Conservation (phyloP, 768 basidiomycete species). For the Kwoniella dejecticola region DNA sequence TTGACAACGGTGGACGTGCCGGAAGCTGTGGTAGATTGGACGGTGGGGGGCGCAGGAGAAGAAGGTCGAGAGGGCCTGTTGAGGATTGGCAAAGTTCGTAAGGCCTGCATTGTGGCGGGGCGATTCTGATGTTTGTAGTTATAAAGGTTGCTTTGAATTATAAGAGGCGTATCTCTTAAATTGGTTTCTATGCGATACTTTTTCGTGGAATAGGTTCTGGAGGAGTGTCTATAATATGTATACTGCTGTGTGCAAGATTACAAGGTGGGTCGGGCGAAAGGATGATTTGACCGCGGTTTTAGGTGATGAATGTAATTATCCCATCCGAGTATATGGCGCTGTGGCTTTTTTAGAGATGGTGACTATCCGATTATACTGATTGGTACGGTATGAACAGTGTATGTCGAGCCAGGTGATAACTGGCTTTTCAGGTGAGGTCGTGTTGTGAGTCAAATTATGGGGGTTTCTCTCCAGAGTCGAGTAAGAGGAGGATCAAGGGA, state of each 20-base stretch:
- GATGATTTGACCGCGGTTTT: not conserved
- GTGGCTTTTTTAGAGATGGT: slow-evolving; percentile 4
- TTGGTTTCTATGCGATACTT: not conserved
- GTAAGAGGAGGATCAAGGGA: slow-evolving; percentile 47
- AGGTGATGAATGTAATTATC: slow-evolving; percentile 15
- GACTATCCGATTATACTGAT: slow-evolving; percentile 12
- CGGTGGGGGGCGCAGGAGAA: slow-evolving; percentile 51
- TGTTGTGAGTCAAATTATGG: slow-evolving; percentile 49
- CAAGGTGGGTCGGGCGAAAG: not conserved
- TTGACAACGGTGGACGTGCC: slow-evolving; percentile 22
- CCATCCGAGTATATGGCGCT: slow-evolving; percentile 16
- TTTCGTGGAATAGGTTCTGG: not conserved
- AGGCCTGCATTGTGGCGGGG: slow-evolving; percentile 47
- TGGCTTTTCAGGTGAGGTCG: not conserved
- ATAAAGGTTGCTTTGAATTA: not conserved
- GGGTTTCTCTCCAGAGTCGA: slow-evolving; percentile 53
- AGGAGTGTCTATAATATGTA: not conserved
- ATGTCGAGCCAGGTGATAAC: slow-evolving; percentile 2
- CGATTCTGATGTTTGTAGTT: not conserved
- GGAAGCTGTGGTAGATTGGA: slow-evolving; percentile 31
- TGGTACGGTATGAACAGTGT: not conserved
- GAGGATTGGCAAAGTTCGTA: slow-evolving; percentile 54
- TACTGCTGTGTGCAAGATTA: not conserved
- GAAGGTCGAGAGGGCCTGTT: slow-evolving; percentile 54
- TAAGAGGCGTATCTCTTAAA: not conserved